These are phyloP conservation scores for Rhododendron ovatum DNA, from an alignment of 148 eudicot genomes.

Conservation along the genomic window DNA sequence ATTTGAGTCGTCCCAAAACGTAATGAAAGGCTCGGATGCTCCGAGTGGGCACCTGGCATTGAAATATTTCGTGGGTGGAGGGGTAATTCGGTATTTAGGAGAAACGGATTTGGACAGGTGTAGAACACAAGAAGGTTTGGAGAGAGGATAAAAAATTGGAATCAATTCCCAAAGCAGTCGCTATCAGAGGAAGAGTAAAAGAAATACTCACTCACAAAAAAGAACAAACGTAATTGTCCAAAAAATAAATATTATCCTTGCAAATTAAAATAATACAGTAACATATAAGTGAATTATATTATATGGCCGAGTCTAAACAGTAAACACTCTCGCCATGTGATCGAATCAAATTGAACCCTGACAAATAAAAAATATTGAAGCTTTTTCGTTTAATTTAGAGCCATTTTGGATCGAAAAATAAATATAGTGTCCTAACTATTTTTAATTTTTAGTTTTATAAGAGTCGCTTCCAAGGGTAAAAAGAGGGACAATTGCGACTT, in stretches of 20 bases:
- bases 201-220: neutral
- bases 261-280: neutral
- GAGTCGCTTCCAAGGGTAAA: neutral
- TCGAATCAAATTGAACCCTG: neutral
- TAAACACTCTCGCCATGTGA: neutral
- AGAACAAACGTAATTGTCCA: neutral
- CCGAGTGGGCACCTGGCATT: no score
- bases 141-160: constrained; percentile 16
- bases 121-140: constrained; percentile 17
- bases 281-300: no score
- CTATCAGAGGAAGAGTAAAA: neutral
- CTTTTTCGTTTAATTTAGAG: neutral
- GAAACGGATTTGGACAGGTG: neutral
- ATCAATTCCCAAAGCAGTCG: constrained; percentile 21
- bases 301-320: neutral
- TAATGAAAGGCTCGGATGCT: no score
- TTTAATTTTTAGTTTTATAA: no score
- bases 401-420: no score
- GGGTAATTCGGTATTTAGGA: constrained; percentile 9
- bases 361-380: neutral
- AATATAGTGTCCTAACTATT: no score
- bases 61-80: neutral
- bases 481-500: neutral
- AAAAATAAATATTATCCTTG: neutral
- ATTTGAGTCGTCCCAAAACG: no score